Evolutionary conservation across 2,329 filamentous ascomycete genomes (phyloP).

Genomic region (Cryoendolithus antarcticus): DNA sequence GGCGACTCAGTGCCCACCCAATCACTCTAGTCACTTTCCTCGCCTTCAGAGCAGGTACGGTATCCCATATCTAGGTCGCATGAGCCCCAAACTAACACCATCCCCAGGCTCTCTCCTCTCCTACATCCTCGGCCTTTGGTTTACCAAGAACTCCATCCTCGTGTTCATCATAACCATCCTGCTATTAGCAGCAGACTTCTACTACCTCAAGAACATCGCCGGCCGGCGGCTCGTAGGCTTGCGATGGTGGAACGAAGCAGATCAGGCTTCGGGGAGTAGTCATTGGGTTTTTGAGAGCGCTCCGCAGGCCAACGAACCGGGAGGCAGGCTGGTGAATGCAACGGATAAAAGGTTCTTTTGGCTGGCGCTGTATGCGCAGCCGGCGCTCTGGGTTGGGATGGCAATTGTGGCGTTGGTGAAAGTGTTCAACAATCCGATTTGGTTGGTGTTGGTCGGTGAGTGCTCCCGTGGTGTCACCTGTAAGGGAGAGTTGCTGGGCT

Average conservation of each 20-base stretch:
- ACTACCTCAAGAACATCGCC: conserved; percentile 89
- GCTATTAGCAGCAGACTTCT: conserved; percentile 79
- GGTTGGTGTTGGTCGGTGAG: conserved; percentile 71
- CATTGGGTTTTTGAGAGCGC: conserved; percentile 83
- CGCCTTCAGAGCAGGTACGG: conserved; percentile 72
- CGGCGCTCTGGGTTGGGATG: conserved; percentile 64
- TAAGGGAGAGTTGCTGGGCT: too few relatives aligned
- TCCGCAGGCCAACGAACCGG: conserved; percentile 43
- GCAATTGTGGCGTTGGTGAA: conserved; percentile 60
- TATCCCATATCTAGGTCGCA: not conserved
- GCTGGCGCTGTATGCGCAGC: conserved; percentile 71
- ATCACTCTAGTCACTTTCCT: conserved; percentile 88
- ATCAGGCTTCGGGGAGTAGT: conserved; percentile 56
- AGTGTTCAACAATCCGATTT: conserved; percentile 53
- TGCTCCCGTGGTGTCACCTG: conserved; percentile 7
- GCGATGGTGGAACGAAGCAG: conserved; percentile 87
- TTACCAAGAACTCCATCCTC: conserved; percentile 75
- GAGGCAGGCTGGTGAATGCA: conserved; percentile 50
- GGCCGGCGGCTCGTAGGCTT: conserved; percentile 75
- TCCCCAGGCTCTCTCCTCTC: conserved; percentile 56
- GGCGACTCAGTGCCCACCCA: conserved; percentile 89
- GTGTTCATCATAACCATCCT: conserved; percentile 88
- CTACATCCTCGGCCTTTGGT: conserved; percentile 79
- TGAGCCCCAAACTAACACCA: conserved; percentile 5
- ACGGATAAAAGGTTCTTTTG: conserved; percentile 85